Evolutionary conservation across 257 asterid species (phyloP), one percentile per base, ranked within the genome.

Genomic region (Paraleonurus japonicus): DNA sequence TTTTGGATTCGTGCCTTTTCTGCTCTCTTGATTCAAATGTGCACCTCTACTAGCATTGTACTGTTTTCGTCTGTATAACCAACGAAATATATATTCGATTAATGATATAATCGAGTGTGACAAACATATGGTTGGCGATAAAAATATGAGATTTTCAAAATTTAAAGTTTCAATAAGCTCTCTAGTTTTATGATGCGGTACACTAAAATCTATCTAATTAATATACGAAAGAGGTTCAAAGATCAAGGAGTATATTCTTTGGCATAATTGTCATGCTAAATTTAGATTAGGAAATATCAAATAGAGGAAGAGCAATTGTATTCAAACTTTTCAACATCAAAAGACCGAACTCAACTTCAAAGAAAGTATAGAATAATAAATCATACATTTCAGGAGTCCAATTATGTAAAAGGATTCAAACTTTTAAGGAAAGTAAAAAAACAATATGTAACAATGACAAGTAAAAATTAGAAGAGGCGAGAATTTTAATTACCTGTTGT

Each of bases 41-140:
- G 96, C 90, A 48, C 94, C 96, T 78, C 93, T 83, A 80, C 91
- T 85, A n/a, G 91, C 89, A 70, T 81, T 89, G 28, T 89, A 89
- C 80, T 74, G 78, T 87, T 89, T 23, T 89, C 86, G 9, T 89
- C 96, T 89, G 88, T 84, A 72, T 62, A 66, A 24, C n/a, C n/a
- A n/a, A n/a, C 54, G 32, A 69, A 63, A 37, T 61, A 17, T 3
- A 7, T 15, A 10, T 22, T 27, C 0, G n/a, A 50, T 54, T 39
- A 30, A 43, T 61, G 24, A 55, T 24, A 4, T 55, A 11, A 54
- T 54, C 61, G 23, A 23, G 33, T 54, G 17, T 2, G 19, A 1
- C 16, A 48, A 48, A 48, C 57, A 17, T 17, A 48, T 17, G 7
- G 57, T 16, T 48, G 57, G 23, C n/a, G 4, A 6, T 7, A 17